These are phyloP conservation scores for Scedosporium dehoogii DNA, from an alignment of 2,329 filamentous ascomycete genomes.

Conservation along the genomic window DNA sequence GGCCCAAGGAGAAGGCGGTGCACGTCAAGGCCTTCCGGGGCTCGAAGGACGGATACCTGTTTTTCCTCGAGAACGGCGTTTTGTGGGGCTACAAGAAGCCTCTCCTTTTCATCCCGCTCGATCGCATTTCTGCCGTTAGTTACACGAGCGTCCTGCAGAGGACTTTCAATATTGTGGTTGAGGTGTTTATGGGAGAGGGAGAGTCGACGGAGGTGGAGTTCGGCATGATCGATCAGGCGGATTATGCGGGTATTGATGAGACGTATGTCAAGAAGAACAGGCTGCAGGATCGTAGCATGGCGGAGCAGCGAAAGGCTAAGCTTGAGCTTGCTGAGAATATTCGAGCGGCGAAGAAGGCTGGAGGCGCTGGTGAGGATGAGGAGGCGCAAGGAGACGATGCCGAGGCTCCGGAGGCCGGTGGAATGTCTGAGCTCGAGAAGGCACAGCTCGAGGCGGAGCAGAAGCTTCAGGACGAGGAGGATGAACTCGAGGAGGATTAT, in stretches of 20 bases:
- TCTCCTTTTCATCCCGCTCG: slow-evolving; percentile 52
- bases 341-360: slow-evolving; percentile 33
- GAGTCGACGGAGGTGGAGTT: slow-evolving; percentile 52
- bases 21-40: slow-evolving; percentile 58
- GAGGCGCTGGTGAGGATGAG: slow-evolving; percentile 21
- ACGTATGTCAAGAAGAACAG: slow-evolving; percentile 50
- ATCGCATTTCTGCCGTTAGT: slow-evolving; percentile 51
- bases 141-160: slow-evolving; percentile 59
- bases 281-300: slow-evolving; percentile 59
- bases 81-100: slow-evolving; percentile 65
- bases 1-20: slow-evolving; percentile 52
- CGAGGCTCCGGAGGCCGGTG: slow-evolving; percentile 18
- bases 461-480: slow-evolving; percentile 47
- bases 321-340: slow-evolving; percentile 50
- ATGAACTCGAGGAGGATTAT: slow-evolving; percentile 57
- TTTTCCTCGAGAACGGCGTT: slow-evolving; percentile 57
- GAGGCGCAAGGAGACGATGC: slow-evolving; percentile 22
- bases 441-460: slow-evolving; percentile 43
- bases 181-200: slow-evolving; percentile 38
- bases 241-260: slow-evolving; percentile 54
- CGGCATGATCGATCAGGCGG: slow-evolving; percentile 59
- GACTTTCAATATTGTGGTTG: slow-evolving; percentile 58
- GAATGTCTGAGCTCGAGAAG: slow-evolving; percentile 37
- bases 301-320: slow-evolving; percentile 57
- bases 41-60: slow-evolving; percentile 58